Evolutionary conservation across 805 yeast species (phyloP).

Genomic region (Saccharomycopsis lassenensis): DNA sequence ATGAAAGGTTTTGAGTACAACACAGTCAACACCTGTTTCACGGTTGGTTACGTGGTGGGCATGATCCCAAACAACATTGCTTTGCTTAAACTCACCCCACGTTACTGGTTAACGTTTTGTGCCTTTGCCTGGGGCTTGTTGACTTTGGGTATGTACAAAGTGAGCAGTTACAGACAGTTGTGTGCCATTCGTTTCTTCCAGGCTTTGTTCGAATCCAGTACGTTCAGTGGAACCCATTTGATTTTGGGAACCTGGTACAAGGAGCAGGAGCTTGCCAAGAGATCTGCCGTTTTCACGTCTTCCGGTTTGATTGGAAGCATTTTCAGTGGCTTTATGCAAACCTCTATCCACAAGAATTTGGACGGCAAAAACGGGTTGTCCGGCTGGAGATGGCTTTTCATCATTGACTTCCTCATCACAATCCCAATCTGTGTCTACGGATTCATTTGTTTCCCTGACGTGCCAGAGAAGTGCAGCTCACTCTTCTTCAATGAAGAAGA

Average conservation of each 20-base stretch:
- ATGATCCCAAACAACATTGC: conserved; percentile 53
- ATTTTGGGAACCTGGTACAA: conserved; percentile 46
- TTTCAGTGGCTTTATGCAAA: conserved; percentile 47
- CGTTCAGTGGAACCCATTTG: conserved; percentile 44
- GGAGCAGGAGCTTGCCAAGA: conserved; percentile 34
- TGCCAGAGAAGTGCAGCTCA: conserved; percentile 11
- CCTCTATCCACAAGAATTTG: conserved; percentile 38
- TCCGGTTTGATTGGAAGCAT: conserved; percentile 46
- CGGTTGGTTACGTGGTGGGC: conserved; percentile 50
- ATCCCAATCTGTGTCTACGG: conserved; percentile 49
- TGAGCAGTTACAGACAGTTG: conserved; percentile 35
- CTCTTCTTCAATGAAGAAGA: conserved; percentile 31
- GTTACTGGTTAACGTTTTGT: conserved; percentile 45
- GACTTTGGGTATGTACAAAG: conserved; percentile 41
- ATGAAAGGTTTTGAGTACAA: conserved; percentile 41
- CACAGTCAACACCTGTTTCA: conserved; percentile 43
- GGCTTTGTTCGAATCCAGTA: conserved; percentile 49
- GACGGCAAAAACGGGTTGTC: conserved; percentile 37
- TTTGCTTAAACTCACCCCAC: conserved; percentile 40
- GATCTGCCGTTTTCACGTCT: conserved; percentile 44
- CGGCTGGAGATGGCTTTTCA: conserved; percentile 64
- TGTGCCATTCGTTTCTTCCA: conserved; percentile 50
- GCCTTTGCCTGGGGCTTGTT: conserved; percentile 46
- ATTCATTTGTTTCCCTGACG: conserved; percentile 22
- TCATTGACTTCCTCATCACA: conserved; percentile 49